phyloP scores from a whole-genome alignment of 345 rosid genomes.

The Citrus australasica region DNA sequence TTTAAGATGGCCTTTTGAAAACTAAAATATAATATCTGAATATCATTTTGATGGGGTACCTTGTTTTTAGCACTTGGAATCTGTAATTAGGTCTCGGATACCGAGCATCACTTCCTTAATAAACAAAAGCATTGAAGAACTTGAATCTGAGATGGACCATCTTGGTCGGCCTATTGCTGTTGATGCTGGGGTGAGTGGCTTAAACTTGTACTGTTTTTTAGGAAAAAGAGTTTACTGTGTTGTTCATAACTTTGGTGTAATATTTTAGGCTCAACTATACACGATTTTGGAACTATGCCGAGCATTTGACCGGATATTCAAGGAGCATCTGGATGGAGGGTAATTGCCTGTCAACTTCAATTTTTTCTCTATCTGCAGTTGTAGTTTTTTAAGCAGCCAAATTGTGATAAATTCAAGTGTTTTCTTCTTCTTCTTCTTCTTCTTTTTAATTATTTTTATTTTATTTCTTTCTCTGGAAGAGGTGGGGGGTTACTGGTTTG shows the following conservation, averaged over 20 bases:
- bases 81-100: constrained; percentile 78
- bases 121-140: constrained; percentile 86
- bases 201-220: not conserved
- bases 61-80: constrained; percentile 77
- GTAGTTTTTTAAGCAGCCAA: not conserved
- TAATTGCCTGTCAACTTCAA: constrained; percentile 21
- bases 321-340: constrained; percentile 98
- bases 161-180: constrained; percentile 84
- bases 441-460: too few species aligned
- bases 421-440: not conserved
- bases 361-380: not conserved
- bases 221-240: not conserved
- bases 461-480: not conserved
- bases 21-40: too few species aligned
- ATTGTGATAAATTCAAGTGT: not conserved
- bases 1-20: not conserved
- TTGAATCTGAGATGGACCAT: constrained; percentile 83
- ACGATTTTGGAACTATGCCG: constrained; percentile 79
- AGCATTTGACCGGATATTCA: constrained; percentile 83
- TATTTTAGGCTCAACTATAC: constrained; percentile 73
- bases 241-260: constrained; percentile 4
- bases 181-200: constrained; percentile 84
- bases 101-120: constrained; percentile 84
- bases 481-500: not conserved
- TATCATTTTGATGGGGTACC: constrained; percentile 14